These are phyloP conservation scores for Kwoniella sp. DNA, from an alignment of 768 basidiomycete species.

Conservation along the genomic window DNA sequence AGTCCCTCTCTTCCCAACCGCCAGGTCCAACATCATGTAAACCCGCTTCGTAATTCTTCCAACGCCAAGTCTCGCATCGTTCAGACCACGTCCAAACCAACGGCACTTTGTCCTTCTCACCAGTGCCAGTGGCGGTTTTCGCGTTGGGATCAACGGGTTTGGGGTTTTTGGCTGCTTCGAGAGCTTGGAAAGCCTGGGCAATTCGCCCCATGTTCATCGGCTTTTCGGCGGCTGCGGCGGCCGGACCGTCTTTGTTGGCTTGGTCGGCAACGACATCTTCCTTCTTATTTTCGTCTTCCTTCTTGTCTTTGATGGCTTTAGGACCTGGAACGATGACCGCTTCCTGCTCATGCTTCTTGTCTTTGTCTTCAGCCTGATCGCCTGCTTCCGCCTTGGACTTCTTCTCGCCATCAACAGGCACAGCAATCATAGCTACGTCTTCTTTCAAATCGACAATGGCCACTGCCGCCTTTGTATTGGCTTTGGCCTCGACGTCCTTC, in stretches of 20 bases:
- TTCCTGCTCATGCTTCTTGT: slow-evolving; percentile 32
- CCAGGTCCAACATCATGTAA: slow-evolving; percentile 23
- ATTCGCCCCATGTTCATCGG: slow-evolving; percentile 37
- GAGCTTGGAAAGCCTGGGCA: slow-evolving; percentile 34
- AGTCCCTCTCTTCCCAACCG: slow-evolving; percentile 51
- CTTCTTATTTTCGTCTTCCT: slow-evolving; percentile 7
- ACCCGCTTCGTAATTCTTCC: slow-evolving; percentile 44
- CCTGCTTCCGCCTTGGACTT: slow-evolving; percentile 2
- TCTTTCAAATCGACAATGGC: slow-evolving; percentile 9
- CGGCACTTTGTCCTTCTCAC: slow-evolving; percentile 11
- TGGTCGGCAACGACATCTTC: not conserved
- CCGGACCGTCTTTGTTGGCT: not conserved
- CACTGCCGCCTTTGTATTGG: not conserved
- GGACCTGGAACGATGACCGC: slow-evolving; percentile 14
- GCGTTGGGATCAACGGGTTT: slow-evolving; percentile 1
- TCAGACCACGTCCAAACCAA: slow-evolving; percentile 43
- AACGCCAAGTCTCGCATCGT: slow-evolving; percentile 43
- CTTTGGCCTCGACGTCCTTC: not conserved
- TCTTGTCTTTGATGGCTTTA: not conserved
- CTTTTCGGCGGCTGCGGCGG: slow-evolving; percentile 19
- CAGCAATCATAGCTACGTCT: slow-evolving; percentile 20
- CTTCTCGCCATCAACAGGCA: slow-evolving; percentile 13
- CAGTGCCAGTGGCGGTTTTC: not conserved
- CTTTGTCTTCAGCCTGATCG: slow-evolving; percentile 9
- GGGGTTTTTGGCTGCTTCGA: slow-evolving; percentile 2